Conservation (phyloP, 2,329 filamentous ascomycete species). For the Phaeosphaeria sp. region DNA sequence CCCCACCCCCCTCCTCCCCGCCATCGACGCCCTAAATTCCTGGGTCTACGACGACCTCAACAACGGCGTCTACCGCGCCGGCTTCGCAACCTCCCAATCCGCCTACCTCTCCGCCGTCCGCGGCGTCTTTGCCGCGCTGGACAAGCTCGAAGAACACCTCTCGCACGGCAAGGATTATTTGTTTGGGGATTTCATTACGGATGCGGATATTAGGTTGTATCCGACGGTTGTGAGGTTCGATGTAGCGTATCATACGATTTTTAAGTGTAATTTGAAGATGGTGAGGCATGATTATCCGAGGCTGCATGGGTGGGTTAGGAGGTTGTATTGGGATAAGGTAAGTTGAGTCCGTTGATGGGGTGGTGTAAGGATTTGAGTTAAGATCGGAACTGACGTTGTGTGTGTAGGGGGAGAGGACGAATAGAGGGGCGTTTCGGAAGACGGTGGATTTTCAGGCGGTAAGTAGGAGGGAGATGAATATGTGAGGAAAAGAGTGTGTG, state of each 20-base stretch:
- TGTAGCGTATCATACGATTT: conserved; percentile 60
- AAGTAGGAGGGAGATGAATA: not conserved
- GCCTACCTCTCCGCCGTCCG: conserved; percentile 81
- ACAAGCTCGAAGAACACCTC: conserved; percentile 78
- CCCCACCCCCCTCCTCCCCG: conserved; percentile 71
- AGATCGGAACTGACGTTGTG: too few species aligned
- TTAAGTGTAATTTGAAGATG: conserved; percentile 83
- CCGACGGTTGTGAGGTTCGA: conserved; percentile 68
- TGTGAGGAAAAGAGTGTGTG: not conserved
- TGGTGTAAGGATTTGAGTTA: conserved; percentile 80
- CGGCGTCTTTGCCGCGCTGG: conserved; percentile 76
- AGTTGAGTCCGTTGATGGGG: conserved; percentile 83
- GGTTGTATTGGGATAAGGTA: conserved; percentile 80
- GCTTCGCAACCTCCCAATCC: conserved; percentile 83
- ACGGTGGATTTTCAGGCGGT: conserved; percentile 26
- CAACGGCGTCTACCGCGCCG: conserved; percentile 66
- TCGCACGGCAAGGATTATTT: conserved; percentile 83
- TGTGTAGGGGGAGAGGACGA: conserved; percentile 53
- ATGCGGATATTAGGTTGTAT: conserved; percentile 57
- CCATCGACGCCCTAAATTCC: conserved; percentile 78
- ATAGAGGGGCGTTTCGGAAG: conserved; percentile 32
- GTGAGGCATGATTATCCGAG: conserved; percentile 83
- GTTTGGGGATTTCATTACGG: conserved; percentile 68
- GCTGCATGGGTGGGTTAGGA: conserved; percentile 79
- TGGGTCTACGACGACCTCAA: conserved; percentile 77